Percentiles rank a stretch among this genome's conserved stretches.
Conservation (phyloP, 371 early-diverging fungal species). For the Lichtheimia ramosa region DNA sequence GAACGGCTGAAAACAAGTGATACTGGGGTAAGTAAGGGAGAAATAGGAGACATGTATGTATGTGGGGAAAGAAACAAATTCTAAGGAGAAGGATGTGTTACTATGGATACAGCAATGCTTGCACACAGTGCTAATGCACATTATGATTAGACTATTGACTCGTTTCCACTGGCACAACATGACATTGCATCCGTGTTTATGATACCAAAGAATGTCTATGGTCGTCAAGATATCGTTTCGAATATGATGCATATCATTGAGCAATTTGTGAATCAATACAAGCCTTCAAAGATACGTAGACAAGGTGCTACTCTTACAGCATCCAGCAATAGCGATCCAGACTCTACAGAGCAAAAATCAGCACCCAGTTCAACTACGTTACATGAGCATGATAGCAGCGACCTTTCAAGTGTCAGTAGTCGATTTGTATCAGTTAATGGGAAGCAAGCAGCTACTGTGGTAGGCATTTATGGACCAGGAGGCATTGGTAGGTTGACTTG, state of each 20-base stretch:
- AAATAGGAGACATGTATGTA: neutral
- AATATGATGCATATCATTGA: slow-evolving; percentile 37
- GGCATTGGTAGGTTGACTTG: slow-evolving; percentile 24
- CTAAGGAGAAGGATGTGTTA: too few species aligned
- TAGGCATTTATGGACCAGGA: slow-evolving; percentile 40
- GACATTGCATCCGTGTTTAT: slow-evolving; percentile 50
- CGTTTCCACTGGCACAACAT: slow-evolving; percentile 37
- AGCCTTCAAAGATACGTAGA: too few species aligned
- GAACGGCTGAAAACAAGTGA: slow-evolving; percentile 27
- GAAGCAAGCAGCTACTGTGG: slow-evolving; percentile 15
- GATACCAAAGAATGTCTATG: slow-evolving; percentile 39
- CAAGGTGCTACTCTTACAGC: too few species aligned
- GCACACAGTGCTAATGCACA: too few species aligned
- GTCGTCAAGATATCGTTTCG: slow-evolving; percentile 32
- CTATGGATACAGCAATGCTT: too few species aligned
- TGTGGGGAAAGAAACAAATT: too few species aligned
- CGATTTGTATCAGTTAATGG: too few species aligned
- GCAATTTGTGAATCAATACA: slow-evolving; percentile 25
- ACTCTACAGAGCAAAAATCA: too few species aligned
- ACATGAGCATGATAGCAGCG: too few species aligned
- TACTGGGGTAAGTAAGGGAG: slow-evolving; percentile 13
- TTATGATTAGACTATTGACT: slow-evolving; percentile 21
- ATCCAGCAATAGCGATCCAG: too few species aligned
- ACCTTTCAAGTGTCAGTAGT: too few species aligned
- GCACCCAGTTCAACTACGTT: too few species aligned